phyloP scores from a whole-genome alignment of 164 flowering plant genomes.

The Platanus orientalis region DNA sequence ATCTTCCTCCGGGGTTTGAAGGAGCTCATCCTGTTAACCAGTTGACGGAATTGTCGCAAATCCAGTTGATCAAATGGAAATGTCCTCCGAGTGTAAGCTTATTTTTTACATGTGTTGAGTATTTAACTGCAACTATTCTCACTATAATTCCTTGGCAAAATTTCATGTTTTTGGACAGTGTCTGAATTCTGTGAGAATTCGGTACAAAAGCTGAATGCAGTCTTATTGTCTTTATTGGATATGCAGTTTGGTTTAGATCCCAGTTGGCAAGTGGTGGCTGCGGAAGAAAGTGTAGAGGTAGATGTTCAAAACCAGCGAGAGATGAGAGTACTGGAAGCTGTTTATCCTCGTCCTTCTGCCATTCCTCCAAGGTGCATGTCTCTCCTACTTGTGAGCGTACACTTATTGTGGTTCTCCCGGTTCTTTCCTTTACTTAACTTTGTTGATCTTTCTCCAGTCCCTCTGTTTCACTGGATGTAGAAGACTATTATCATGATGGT shows the following conservation, averaged over 20 bases:
- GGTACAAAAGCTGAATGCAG: background rate
- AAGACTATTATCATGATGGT: slow-evolving; percentile 28
- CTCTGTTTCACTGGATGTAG: slow-evolving; percentile 31
- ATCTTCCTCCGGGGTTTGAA: slow-evolving; percentile 91
- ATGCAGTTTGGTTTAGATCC: slow-evolving; percentile 48
- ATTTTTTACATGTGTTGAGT: background rate
- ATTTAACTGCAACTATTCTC: too few species aligned
- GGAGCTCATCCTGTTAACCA: slow-evolving; percentile 38
- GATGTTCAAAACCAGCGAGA: slow-evolving; percentile 64
- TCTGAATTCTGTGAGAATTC: background rate
- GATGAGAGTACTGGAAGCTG: slow-evolving; percentile 82
- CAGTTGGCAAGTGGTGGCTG: slow-evolving; percentile 80
- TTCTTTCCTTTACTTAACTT: background rate
- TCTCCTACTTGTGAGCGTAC: slow-evolving; percentile 1
- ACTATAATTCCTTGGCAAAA: background rate
- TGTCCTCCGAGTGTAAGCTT: slow-evolving; percentile 63
- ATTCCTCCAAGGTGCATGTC: slow-evolving; percentile 74
- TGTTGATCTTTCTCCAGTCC: slow-evolving; percentile 45
- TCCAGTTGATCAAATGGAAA: slow-evolving; percentile 64
- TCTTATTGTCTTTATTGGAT: slow-evolving; percentile 5
- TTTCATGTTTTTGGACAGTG: background rate
- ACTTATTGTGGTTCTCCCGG: too few species aligned
- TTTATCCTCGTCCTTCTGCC: slow-evolving; percentile 81
- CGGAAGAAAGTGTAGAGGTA: slow-evolving; percentile 82
- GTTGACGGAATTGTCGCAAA: slow-evolving; percentile 42